Evolutionary conservation across 2,329 filamentous ascomycete species (phyloP), one percentile per base, ranked within the genome.

Genomic region (Mycosphaerelloides madeirae): DNA sequence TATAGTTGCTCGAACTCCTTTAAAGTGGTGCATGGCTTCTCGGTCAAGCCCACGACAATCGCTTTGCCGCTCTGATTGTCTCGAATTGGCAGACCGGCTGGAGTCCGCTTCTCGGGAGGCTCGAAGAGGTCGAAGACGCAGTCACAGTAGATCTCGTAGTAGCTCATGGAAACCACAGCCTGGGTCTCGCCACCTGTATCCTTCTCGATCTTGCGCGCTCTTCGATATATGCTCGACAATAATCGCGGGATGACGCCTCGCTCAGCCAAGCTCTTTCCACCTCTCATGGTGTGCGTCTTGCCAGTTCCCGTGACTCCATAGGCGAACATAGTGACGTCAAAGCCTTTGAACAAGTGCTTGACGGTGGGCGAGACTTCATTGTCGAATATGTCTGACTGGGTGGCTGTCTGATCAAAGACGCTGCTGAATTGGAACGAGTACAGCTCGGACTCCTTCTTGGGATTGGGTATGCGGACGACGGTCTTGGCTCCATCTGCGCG

Each of bases 251-350:
- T 90, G 84, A 31, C 86, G 85, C 58, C 58, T 43, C 93, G 68
- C 84, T 58, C 61, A 16, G 64, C 84, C 84, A 43, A 81, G 83
- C 52, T 76, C 78, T 48, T 87, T 78, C 50, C 57, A 54, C 55
- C 65, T 54, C 55, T 48, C 93, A 98, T 98, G 0, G 93, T 98
- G 64, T 95, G 96, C 4, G 93, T 97, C 71, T 98, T 98, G 57
- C 93, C 93, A 5, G 93, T 90, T 42, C 93, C 94, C 14, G 93
- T 98, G 71, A 98, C 93, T 55, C 93, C 93, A 62, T 98, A 98
- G 32, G 93, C 93, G 60, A 98, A 75, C 31, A 98, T 80, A 3
- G 93, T 98, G 48, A 98, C 93, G 79, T 98, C 98, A 77, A 95
- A 98, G 43, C 93, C 93, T 63, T 96, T 83, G 70, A 97, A 96